Evolutionary conservation across 371 early-diverging fungal genomes (phyloP).

Genomic region (Syncephalastrum monosporum): DNA sequence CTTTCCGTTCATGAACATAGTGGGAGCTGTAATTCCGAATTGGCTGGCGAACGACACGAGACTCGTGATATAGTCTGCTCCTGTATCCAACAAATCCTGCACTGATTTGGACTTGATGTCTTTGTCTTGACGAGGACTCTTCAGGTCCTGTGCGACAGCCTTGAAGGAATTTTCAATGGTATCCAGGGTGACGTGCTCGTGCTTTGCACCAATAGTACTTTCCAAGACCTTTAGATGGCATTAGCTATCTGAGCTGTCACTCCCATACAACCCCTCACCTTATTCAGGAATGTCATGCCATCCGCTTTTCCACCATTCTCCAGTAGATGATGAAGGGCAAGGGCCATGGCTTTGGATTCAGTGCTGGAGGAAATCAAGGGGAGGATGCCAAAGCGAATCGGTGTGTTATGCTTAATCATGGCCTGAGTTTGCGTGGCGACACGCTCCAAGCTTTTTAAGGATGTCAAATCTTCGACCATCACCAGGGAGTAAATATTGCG

Average conservation of each 20-base stretch:
- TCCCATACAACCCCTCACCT: constrained; percentile 15
- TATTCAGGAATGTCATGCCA: constrained; percentile 38
- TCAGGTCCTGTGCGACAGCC: no score
- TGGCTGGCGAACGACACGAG: constrained; percentile 27
- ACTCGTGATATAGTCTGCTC: constrained; percentile 18
- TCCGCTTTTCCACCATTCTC: constrained; percentile 24
- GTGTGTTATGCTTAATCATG: constrained; percentile 66
- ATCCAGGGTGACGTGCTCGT: constrained; percentile 2
- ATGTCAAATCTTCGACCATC: constrained; percentile 67
- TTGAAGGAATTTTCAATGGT: neutral
- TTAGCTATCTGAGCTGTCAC: no score
- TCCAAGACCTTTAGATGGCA: no score
- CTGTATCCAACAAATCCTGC: no score
- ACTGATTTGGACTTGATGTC: no score
- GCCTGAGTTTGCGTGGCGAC: constrained; percentile 54
- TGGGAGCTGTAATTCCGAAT: constrained; percentile 39
- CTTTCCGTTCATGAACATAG: constrained; percentile 82
- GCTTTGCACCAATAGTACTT: no score
- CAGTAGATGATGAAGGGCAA: constrained; percentile 39
- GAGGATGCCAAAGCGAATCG: constrained; percentile 82
- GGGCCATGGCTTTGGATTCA: constrained; percentile 41
- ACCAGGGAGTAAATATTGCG: constrained; percentile 72
- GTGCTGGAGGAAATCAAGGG: constrained; percentile 47
- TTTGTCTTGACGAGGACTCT: no score
- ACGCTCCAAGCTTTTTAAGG: constrained; percentile 40